A percentile compares a stretch with the other conserved stretches of the same genome.
Evolutionary conservation across 23 red algal genomes (phyloP).

Genomic region (Gracilaria domingensis): DNA sequence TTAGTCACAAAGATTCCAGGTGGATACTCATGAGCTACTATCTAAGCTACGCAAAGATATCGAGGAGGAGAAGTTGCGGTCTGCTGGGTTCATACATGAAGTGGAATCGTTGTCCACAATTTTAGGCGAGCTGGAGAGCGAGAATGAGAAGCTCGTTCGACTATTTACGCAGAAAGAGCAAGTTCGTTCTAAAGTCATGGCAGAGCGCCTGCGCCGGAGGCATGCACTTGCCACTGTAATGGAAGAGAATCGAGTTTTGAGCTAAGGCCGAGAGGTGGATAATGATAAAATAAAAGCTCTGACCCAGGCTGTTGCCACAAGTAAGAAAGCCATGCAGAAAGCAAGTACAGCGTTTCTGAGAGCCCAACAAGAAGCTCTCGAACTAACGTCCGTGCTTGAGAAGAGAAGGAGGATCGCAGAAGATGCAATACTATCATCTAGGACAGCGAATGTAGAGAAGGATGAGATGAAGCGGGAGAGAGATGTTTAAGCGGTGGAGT

Average conservation of each 20-base stretch:
- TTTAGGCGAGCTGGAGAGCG: constrained; percentile 79
- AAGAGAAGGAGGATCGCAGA: constrained; percentile 64
- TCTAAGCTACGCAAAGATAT: constrained; percentile 44
- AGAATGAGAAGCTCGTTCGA: constrained; percentile 68
- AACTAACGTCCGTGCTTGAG: constrained; percentile 39
- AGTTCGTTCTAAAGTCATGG: constrained; percentile 80
- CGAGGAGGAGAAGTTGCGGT: constrained; percentile 67
- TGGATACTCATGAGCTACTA: constrained; percentile 5
- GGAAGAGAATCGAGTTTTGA: constrained; percentile 82
- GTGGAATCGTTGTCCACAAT: constrained; percentile 82
- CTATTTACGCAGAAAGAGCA: constrained; percentile 86
- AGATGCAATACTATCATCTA: constrained; percentile 35
- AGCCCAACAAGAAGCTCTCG: constrained; percentile 48
- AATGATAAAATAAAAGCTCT: constrained; percentile 75
- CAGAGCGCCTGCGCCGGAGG: constrained; percentile 77
- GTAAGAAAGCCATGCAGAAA: constrained; percentile 56
- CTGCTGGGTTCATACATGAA: constrained; percentile 85
- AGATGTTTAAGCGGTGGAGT: constrained; percentile 61
- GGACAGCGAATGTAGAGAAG: constrained; percentile 54
- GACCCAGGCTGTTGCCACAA: constrained; percentile 44
- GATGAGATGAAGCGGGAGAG: constrained; percentile 69
- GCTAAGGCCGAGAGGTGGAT: constrained; percentile 68
- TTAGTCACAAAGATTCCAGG: constrained; percentile 9
- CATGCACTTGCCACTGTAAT: constrained; percentile 86
- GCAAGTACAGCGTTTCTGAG: constrained; percentile 32